Conservation (phyloP, 2,329 filamentous ascomycete genomes). For the Kalmusia sp. region DNA sequence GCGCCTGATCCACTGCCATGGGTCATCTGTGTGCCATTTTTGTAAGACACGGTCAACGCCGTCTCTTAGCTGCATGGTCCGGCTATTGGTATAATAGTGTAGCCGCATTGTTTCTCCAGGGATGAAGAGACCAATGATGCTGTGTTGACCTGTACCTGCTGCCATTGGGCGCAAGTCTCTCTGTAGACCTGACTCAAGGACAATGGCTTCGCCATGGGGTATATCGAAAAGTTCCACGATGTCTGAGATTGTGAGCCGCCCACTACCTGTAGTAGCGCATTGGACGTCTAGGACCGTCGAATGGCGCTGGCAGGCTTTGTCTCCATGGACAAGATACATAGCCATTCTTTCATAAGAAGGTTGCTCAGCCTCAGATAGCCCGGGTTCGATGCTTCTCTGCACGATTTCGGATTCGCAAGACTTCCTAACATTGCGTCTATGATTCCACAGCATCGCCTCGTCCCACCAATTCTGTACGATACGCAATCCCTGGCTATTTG, state of each 20-base stretch:
- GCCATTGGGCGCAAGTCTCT: slow-evolving; percentile 48
- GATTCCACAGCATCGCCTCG: slow-evolving; percentile 64
- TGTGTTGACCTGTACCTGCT: slow-evolving; percentile 67
- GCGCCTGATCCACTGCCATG: slow-evolving; percentile 50
- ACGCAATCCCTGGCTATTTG: slow-evolving; percentile 68
- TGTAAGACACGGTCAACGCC: slow-evolving; percentile 36
- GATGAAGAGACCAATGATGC: slow-evolving; percentile 74
- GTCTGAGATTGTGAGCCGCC: slow-evolving; percentile 43
- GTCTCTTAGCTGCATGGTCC: slow-evolving; percentile 36
- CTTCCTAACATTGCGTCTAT: slow-evolving; percentile 24
- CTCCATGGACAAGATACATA: slow-evolving; percentile 34
- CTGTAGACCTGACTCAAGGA: slow-evolving; percentile 58
- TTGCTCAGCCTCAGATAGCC: neutral
- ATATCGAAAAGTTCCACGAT: slow-evolving; percentile 47
- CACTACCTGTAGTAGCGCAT: slow-evolving; percentile 42
- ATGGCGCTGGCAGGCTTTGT: slow-evolving; percentile 27
- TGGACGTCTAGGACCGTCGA: slow-evolving; percentile 39
- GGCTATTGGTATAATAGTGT: slow-evolving; percentile 40
- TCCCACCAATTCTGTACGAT: slow-evolving; percentile 80
- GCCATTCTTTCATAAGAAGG: slow-evolving; percentile 31
- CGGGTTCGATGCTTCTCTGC: neutral
- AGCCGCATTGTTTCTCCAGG: slow-evolving; percentile 54
- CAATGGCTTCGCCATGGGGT: slow-evolving; percentile 45
- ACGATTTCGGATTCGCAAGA: neutral
- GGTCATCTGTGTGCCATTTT: slow-evolving; percentile 34